phyloP scores from a whole-genome alignment of 2,329 filamentous ascomycete genomes.

The Nannizzia gypsea region DNA sequence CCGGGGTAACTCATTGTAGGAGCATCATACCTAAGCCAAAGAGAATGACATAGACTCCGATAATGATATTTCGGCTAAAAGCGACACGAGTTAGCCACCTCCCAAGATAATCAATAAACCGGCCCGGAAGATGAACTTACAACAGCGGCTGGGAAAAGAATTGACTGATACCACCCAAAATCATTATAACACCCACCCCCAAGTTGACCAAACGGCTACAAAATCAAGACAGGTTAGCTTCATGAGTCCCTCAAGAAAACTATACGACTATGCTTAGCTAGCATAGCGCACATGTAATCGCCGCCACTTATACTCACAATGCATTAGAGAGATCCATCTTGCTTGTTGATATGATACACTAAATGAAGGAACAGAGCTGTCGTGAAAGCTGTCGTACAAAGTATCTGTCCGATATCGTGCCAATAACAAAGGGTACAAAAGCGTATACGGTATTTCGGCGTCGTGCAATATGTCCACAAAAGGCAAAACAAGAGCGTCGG shows the following conservation, averaged over 20 bases:
- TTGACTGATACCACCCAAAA: slow-evolving; percentile 59
- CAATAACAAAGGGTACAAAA: not conserved
- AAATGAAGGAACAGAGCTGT: not conserved
- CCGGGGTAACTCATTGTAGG: not conserved
- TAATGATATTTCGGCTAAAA: slow-evolving; percentile 56
- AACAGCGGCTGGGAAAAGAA: slow-evolving; percentile 25
- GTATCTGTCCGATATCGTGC: not conserved
- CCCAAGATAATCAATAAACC: not conserved
- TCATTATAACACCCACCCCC: slow-evolving; percentile 72
- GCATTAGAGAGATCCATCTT: slow-evolving; percentile 85
- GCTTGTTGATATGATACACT: slow-evolving; percentile 18
- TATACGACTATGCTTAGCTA: not conserved
- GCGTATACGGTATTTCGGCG: not conserved
- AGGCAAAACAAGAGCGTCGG: not conserved
- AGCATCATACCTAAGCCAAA: slow-evolving; percentile 65
- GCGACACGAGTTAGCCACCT: slow-evolving; percentile 1
- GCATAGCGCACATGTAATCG: not conserved
- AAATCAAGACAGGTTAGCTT: slow-evolving; percentile 20
- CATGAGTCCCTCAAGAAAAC: not conserved
- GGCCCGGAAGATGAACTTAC: slow-evolving; percentile 5
- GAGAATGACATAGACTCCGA: slow-evolving; percentile 77
- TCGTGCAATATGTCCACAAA: not conserved
- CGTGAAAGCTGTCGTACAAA: not conserved
- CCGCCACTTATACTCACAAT: slow-evolving; percentile 56
- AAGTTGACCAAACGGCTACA: slow-evolving; percentile 87